Evolutionary conservation across 441 rosid genomes (phyloP), one percentile per base, ranked within the genome.

Genomic region (Eutrema salsugineum): DNA sequence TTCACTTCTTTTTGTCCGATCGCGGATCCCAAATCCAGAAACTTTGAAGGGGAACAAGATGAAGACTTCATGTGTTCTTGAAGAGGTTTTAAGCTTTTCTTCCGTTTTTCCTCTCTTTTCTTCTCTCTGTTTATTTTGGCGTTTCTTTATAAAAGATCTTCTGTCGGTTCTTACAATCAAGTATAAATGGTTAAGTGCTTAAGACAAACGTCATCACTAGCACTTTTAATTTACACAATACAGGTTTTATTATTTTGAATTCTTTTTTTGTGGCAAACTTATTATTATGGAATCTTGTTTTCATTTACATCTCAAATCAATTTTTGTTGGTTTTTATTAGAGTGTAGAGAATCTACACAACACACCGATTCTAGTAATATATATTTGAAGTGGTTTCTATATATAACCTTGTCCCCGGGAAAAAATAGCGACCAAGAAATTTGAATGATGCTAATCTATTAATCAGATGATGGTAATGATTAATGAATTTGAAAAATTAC

Each of bases 21-120:
- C 11, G 32, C 16, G 42, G 39, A 58, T 22, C 68, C 57, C 5
- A 51, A 33, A 8, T 42, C 63, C 7, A 20, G 48, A 68, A 60
- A 49, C 38, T 36, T 74, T 33, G 73, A 51, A 51, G 56, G 20
- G 4, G 78, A 59, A 42, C 55, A 10, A 57, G 66, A 30, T 12
- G 54, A 14, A 58, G 66, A 38, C n/a, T 43, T 68, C 73, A 75
- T 74, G 56, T 67, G 49, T 74, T 68, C 63, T 60, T 73, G 55
- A 48, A 5, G 49, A 22, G 35, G n/a, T 38, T 65, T 33, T 3
- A 66, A 51, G 64, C 61, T 66, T 73, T 66, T 66, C 12, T 48
- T 16, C 7, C 58, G 47, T 42, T 57, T 47, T 39, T 12, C 17
- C 14, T 38, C n/a, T 55, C 50, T 55, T 24, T 50, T 27, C 17